A percentile compares a stretch with the other conserved stretches of the same genome.
phyloP scores from a whole-genome alignment of 495 filamentous ascomycete genomes.

The Collariella sp. region DNA sequence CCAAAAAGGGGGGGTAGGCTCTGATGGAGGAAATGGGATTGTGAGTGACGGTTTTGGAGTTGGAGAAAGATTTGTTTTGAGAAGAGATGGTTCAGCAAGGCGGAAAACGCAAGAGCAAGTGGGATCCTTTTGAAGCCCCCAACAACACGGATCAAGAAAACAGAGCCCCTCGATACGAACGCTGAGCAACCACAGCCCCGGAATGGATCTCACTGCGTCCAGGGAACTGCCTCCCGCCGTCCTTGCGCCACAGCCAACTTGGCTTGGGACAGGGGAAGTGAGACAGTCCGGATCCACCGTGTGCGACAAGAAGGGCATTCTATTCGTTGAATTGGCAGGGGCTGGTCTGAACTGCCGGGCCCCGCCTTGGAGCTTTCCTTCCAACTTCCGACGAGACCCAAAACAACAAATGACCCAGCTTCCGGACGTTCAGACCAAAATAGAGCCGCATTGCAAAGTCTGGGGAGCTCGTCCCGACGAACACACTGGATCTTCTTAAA shows the following conservation, averaged over 20 bases:
- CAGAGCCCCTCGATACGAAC: conserved; percentile 1
- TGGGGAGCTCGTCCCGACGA: too few species aligned
- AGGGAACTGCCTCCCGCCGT: not conserved
- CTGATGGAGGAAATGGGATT: not conserved
- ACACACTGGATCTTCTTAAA: too few species aligned
- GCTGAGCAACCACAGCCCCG: conserved; percentile 6
- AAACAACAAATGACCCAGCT: too few species aligned
- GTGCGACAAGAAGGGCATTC: not conserved
- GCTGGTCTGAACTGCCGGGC: conserved; percentile 1
- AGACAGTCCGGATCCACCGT: conserved; percentile 2
- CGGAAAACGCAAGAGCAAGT: not conserved
- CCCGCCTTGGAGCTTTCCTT: not conserved
- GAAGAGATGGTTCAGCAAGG: not conserved
- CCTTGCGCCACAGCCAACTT: not conserved
- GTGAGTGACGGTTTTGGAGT: not conserved
- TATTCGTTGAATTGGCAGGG: not conserved
- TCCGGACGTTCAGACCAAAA: too few species aligned
- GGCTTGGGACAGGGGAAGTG: not conserved
- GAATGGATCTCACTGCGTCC: not conserved
- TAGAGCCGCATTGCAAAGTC: too few species aligned
- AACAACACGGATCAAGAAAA: not conserved
- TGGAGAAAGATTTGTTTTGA: not conserved
- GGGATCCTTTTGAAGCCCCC: not conserved
- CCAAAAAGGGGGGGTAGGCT: not conserved
- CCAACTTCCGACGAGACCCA: not conserved